Percentiles rank a stretch among this genome's conserved stretches.
Evolutionary conservation across 768 basidiomycete genomes (phyloP).

Genomic region (Suillus variegatus): DNA sequence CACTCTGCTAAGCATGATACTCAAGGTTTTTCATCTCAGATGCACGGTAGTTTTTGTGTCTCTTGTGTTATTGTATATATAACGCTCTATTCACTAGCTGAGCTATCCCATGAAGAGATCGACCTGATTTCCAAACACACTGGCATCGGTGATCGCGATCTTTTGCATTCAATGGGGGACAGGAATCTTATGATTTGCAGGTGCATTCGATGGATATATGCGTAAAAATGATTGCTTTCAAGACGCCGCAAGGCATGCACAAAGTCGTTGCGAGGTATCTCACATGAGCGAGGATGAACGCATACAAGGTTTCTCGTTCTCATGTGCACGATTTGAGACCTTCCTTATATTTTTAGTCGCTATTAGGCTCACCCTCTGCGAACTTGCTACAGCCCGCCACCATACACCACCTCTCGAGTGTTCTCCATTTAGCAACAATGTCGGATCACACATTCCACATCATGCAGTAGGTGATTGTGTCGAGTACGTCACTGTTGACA

Average conservation of each 20-base stretch:
- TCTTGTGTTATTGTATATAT: neutral
- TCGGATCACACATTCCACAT: slow-evolving; percentile 7
- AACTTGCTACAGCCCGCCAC: slow-evolving; percentile 72
- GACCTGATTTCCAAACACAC: slow-evolving; percentile 8
- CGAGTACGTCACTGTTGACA: slow-evolving; percentile 38
- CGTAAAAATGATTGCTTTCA: slow-evolving; percentile 66
- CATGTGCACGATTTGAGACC: neutral
- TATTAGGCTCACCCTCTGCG: slow-evolving; percentile 78
- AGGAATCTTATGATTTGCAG: slow-evolving; percentile 25
- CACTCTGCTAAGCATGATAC: neutral
- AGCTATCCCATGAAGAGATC: slow-evolving; percentile 10
- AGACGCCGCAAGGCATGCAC: slow-evolving; percentile 48
- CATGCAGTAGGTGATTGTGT: slow-evolving; percentile 49
- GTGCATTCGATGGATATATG: slow-evolving; percentile 42
- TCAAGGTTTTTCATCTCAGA: neutral
- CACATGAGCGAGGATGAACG: slow-evolving; percentile 63
- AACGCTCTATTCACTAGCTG: neutral
- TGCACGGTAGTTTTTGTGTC: neutral
- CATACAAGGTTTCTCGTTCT: slow-evolving; percentile 48
- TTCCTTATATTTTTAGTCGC: slow-evolving; percentile 49
- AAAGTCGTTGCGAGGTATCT: slow-evolving; percentile 51
- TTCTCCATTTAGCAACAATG: slow-evolving; percentile 17
- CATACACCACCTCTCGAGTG: slow-evolving; percentile 73
- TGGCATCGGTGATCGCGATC: neutral
- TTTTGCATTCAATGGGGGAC: neutral